phyloP scores from a whole-genome alignment of 352 stramenopile genomes.

The Phytopythium vexans region DNA sequence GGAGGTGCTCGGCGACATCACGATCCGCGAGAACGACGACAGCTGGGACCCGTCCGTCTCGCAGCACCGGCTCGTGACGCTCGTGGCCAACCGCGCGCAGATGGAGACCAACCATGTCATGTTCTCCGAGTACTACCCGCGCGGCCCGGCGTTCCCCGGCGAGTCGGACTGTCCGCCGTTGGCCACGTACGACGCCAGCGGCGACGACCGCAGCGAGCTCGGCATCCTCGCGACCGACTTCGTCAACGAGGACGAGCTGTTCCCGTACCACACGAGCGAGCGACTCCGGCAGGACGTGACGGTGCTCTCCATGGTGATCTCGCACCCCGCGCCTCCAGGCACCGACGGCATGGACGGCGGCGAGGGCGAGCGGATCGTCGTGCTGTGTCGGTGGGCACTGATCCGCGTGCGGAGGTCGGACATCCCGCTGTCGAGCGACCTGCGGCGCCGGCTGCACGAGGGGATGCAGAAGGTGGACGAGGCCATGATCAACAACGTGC shows the following conservation, averaged over 20 bases:
- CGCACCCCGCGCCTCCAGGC: not conserved
- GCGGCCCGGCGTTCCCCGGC: not conserved
- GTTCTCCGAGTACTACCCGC: constrained; percentile 30
- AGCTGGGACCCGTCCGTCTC: constrained; percentile 31
- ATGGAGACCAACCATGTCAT: constrained; percentile 43
- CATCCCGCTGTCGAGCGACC: constrained; percentile 16
- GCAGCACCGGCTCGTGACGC: constrained; percentile 36
- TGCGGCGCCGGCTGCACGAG: constrained; percentile 18
- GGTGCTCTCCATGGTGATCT: constrained; percentile 24
- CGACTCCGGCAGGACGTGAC: constrained; percentile 35
- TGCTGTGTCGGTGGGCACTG: constrained; percentile 27
- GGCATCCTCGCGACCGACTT: constrained; percentile 34
- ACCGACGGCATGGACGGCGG: no score
- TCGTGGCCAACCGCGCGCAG: constrained; percentile 23
- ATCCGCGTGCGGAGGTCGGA: constrained; percentile 23
- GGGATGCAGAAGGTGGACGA: constrained; percentile 29
- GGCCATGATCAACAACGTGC: constrained; percentile 29
- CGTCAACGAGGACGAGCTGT: constrained; percentile 40
- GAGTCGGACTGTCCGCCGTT: constrained; percentile 1
- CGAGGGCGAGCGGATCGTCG: constrained; percentile 1
- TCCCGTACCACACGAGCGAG: constrained; percentile 23
- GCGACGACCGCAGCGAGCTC: constrained; percentile 18
- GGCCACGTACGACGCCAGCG: not conserved
- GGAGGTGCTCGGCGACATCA: constrained; percentile 42
- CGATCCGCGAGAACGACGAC: constrained; percentile 48